Conservation (phyloP, 2,329 filamentous ascomycete species). For the Incumbomyces delicatus region DNA sequence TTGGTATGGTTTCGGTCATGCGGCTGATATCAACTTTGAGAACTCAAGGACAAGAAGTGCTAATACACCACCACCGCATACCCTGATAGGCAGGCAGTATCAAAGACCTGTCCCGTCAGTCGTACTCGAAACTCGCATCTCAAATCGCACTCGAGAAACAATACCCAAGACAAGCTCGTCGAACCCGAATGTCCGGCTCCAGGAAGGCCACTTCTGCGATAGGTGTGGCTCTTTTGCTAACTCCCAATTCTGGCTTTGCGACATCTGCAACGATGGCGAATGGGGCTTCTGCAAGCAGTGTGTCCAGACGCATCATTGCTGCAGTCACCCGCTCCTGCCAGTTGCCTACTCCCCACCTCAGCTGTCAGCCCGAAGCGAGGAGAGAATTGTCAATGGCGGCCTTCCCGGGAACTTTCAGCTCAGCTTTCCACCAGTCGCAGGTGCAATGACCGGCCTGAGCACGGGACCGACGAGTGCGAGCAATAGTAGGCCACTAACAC, state of each 20-base stretch:
- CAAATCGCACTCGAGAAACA: not conserved
- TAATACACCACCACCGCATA: slow-evolving; percentile 43
- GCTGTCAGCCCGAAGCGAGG: not conserved
- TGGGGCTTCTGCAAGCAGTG: slow-evolving; percentile 91
- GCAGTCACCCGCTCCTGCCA: slow-evolving; percentile 71
- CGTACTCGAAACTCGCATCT: slow-evolving; percentile 1
- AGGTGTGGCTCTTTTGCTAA: slow-evolving; percentile 65
- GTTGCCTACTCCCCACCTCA: slow-evolving; percentile 45
- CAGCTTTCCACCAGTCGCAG: not conserved
- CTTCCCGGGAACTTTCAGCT: not conserved
- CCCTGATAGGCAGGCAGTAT: slow-evolving; percentile 41
- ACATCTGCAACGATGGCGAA: slow-evolving; percentile 77
- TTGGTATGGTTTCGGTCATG: slow-evolving; percentile 79
- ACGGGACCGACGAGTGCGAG: not conserved
- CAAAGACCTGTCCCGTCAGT: slow-evolving; percentile 17
- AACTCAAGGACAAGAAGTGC: slow-evolving; percentile 35
- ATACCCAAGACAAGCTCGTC: slow-evolving; percentile 7
- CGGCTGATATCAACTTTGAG: slow-evolving; percentile 60
- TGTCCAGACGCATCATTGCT: slow-evolving; percentile 71
- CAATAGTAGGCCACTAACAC: slow-evolving; percentile 3
- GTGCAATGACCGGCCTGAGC: too few relatives aligned
- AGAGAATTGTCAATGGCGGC: not conserved
- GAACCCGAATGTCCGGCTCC: slow-evolving; percentile 57
- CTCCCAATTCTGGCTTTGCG: slow-evolving; percentile 82
- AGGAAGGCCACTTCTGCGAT: slow-evolving; percentile 77